A percentile compares a stretch with the other conserved stretches of the same genome.
Conservation (phyloP, 192 early-diverging fungal genomes). For the Umbelopsis sp. region DNA sequence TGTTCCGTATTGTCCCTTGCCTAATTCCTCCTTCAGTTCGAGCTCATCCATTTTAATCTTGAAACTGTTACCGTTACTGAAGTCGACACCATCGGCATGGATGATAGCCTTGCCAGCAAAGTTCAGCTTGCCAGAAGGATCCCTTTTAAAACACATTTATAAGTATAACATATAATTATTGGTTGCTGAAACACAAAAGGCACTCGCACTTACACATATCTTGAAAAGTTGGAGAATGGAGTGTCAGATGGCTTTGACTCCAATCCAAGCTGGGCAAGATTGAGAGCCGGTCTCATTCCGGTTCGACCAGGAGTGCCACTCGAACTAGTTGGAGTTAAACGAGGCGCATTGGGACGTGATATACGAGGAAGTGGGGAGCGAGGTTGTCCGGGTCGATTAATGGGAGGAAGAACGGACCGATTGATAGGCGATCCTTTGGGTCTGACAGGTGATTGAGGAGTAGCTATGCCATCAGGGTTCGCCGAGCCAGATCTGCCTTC, state of each 20-base stretch:
- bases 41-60: slow-evolving; percentile 89
- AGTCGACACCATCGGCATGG: slow-evolving; percentile 90
- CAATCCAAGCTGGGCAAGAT: slow-evolving; percentile 34
- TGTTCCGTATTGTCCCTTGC: slow-evolving; percentile 92
- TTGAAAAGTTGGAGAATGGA: slow-evolving; percentile 69
- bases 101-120: slow-evolving; percentile 93
- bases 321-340: not conserved
- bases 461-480: not conserved
- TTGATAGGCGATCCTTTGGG: slow-evolving; percentile 13
- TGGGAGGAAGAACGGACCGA: slow-evolving; percentile 32
- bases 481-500: not conserved
- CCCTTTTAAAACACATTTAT: slow-evolving; percentile 48
- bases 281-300: slow-evolving; percentile 25
- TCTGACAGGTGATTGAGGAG: not conserved
- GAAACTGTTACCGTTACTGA: slow-evolving; percentile 85
- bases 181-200: not conserved
- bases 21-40: slow-evolving; percentile 74
- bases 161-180: slow-evolving; percentile 13
- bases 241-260: slow-evolving; percentile 37
- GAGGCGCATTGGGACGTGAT: not conserved
- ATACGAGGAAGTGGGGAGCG: slow-evolving; percentile 25
- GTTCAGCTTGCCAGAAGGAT: slow-evolving; percentile 84
- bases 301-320: slow-evolving; percentile 22
- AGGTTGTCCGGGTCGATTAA: slow-evolving; percentile 21
- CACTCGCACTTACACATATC: slow-evolving; percentile 59